phyloP scores from a whole-genome alignment of 2,329 filamentous ascomycete species.

The Coleophoma crateriformis region DNA sequence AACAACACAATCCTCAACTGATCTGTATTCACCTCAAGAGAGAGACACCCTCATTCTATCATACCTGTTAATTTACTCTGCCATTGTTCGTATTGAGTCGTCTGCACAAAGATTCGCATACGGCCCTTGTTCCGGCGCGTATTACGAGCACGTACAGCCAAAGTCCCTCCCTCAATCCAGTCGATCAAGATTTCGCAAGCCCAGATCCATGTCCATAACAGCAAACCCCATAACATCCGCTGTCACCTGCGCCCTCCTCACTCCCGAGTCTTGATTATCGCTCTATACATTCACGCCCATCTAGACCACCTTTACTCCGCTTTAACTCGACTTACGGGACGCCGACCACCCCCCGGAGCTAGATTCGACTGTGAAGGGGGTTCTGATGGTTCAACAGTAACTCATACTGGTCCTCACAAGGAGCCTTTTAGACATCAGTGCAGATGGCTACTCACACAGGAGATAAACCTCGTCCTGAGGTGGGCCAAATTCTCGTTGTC shows the following conservation, averaged over 20 bases:
- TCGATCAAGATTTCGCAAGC: no score
- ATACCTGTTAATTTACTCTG: no score
- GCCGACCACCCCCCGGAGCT: background rate
- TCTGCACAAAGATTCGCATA: no score
- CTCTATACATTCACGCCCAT: background rate
- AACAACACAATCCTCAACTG: no score
- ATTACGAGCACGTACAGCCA: no score
- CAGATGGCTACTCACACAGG: slow-evolving; percentile 33
- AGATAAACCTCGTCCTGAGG: slow-evolving; percentile 39
- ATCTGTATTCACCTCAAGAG: no score
- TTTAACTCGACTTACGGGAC: no score
- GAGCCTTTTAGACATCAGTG: slow-evolving; percentile 12
- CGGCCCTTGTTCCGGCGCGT: no score
- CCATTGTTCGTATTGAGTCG: no score
- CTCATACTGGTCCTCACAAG: slow-evolving; percentile 10
- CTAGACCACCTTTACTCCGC: background rate
- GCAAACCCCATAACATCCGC: background rate
- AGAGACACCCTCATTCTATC: no score
- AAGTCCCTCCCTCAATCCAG: no score
- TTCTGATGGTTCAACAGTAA: slow-evolving; percentile 18
- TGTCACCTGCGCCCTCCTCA: background rate
- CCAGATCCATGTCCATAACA: background rate
- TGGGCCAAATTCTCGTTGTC: slow-evolving; percentile 64
- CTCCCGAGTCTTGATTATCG: background rate
- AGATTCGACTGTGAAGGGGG: background rate